Conservation (phyloP, 2,329 filamentous ascomycete genomes). For the Mariannaea elegans region DNA sequence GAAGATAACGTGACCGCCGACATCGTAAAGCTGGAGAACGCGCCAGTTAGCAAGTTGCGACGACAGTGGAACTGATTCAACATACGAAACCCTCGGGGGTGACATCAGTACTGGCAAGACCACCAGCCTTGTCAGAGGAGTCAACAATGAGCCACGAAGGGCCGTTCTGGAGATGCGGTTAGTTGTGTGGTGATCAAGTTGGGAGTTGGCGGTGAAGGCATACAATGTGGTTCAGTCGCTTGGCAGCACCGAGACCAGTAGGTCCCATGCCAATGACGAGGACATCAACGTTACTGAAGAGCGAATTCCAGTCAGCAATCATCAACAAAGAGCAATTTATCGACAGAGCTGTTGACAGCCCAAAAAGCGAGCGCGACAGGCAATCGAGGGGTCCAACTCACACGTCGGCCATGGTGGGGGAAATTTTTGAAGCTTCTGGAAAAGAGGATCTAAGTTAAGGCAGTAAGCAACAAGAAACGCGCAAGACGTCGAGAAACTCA, state of each 20-base stretch:
- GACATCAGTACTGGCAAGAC: constrained; percentile 93
- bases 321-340: background rate
- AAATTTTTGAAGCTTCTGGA: constrained; percentile 28
- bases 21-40: constrained; percentile 84
- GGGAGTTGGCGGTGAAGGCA: constrained; percentile 51
- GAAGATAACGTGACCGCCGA: constrained; percentile 98
- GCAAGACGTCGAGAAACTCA: constrained; percentile 31
- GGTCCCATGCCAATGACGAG: constrained; percentile 98
- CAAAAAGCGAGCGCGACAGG: background rate
- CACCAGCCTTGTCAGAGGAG: constrained; percentile 89
- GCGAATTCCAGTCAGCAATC: constrained; percentile 27
- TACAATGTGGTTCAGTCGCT: constrained; percentile 97
- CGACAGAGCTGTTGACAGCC: background rate
- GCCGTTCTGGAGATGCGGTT: constrained; percentile 69
- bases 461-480: constrained; percentile 25
- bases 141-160: constrained; percentile 98
- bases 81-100: constrained; percentile 97
- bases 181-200: constrained; percentile 34
- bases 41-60: constrained; percentile 31
- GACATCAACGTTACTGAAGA: constrained; percentile 85
- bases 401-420: constrained; percentile 53
- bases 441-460: constrained; percentile 18
- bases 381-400: constrained; percentile 41
- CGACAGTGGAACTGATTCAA: constrained; percentile 46
- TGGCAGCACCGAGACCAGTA: constrained; percentile 96